Evolutionary conservation across 1,284 basidiomycete genomes (phyloP), one percentile per base, ranked within the genome.

Genomic region (Heterobasidion parviporum): DNA sequence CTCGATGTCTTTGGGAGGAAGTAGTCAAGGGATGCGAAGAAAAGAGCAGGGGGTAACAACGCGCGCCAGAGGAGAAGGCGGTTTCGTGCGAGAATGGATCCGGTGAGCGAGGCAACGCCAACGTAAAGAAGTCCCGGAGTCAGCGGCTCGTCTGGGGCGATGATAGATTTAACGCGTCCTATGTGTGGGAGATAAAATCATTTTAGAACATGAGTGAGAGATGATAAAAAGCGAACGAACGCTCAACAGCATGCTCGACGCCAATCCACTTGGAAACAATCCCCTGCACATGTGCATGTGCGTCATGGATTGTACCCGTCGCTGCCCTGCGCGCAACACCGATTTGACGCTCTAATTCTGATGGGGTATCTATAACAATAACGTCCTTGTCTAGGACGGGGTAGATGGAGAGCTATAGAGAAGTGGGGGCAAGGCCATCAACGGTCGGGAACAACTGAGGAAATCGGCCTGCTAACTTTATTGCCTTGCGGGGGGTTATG

Each of bases 111-210:
- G 1, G 92, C 86, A 44, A 98, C 82, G 50, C 92, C 91, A 55
- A 93, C 86, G 73, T 94, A 95, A 57, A 95, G 84, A 10, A 89
- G 67, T 16, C 89, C 91, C 1, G 94, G 94, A 6, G 87, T 94
- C 43, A 97, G 79, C 1, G 85, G 76, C 72, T 98, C 94, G 53
- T 87, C 77, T 1, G 83, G 79, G 1, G 90, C 83, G 26, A 91
- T 73, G 63, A 97, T 80, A 6, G 86, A 80, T 70, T 94, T 94
- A 49, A 96, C 76, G 59, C 91, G 85, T 58, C 76, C 92, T 94
- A 61, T 35, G 34, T 10, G 33, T 9, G 15, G 0, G 46, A 50
- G 14, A 53, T 34, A 34, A 36, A 18, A n/a, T 48, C 14, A 35
- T 38, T 2, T 20, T 6, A n/a, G 49, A 54, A 49, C 16, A 52